Percentiles rank a stretch among this genome's conserved stretches.
Evolutionary conservation across 139 green algal genomes (phyloP).

Genomic region (Auxenochlorella pyrenoidosa): DNA sequence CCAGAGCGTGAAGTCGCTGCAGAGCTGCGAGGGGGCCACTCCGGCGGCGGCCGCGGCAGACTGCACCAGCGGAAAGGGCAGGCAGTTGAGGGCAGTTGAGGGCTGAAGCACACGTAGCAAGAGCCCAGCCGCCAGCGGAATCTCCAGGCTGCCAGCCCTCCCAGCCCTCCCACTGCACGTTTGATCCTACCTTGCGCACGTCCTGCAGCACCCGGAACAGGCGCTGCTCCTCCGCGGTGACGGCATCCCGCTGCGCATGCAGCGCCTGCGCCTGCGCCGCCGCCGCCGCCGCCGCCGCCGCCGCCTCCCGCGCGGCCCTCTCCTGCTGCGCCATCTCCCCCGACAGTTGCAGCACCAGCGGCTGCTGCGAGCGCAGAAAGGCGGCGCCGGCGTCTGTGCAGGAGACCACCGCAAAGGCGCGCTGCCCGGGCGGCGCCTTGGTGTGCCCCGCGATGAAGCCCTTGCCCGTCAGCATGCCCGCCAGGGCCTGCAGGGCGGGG

Average conservation of each 20-base stretch:
- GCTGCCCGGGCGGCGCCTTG: constrained; percentile 10
- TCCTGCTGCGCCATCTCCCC: constrained; percentile 32
- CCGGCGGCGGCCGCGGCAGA: background rate
- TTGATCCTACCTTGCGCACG: constrained; percentile 44
- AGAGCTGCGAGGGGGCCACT: constrained; percentile 38
- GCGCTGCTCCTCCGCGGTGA: constrained; percentile 26
- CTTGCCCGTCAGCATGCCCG: constrained; percentile 24
- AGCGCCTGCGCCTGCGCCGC: background rate
- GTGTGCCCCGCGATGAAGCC: background rate
- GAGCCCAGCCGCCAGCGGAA: too few species aligned
- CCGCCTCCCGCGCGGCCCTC: constrained; percentile 31
- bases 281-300: constrained; percentile 18
- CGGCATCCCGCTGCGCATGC: background rate
- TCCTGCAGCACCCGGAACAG: constrained; percentile 23
- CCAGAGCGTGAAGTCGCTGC: constrained; percentile 34
- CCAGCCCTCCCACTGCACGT: too few species aligned
- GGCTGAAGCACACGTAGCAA: background rate
- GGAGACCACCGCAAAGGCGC: background rate
- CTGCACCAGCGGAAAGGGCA: background rate
- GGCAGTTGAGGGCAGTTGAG: background rate
- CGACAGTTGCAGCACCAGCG: constrained; percentile 22
- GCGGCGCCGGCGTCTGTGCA: constrained; percentile 20
- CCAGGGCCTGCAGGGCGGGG: constrained; percentile 28
- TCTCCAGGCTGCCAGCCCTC: too few species aligned
- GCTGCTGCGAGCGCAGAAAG: constrained; percentile 1